Evolutionary conservation across 768 basidiomycete genomes (phyloP).

Genomic region (Lactarius tabidus): DNA sequence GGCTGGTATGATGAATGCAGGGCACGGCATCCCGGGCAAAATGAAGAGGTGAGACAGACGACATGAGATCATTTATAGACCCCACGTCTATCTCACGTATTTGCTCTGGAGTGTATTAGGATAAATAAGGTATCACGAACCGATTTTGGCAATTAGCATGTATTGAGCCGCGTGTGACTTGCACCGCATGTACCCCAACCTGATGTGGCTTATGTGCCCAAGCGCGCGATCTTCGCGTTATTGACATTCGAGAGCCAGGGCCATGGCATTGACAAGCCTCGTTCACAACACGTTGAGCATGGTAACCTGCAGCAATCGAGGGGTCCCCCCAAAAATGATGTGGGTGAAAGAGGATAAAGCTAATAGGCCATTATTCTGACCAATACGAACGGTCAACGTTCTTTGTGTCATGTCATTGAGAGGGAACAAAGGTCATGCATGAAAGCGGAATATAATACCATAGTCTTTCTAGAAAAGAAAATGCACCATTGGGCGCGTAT

Average conservation of each 20-base stretch:
- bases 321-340: constrained; percentile 9
- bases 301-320: background rate
- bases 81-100: constrained; percentile 17
- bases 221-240: background rate
- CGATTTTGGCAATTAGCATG: constrained; percentile 8
- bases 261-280: constrained; percentile 17
- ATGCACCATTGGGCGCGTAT: background rate
- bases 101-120: constrained; percentile 1
- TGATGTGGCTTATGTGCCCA: constrained; percentile 15
- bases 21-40: constrained; percentile 7
- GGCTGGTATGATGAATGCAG: background rate
- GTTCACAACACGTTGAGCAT: constrained; percentile 23
- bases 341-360: background rate
- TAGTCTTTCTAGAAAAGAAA: constrained; percentile 8
- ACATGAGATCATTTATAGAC: constrained; percentile 15
- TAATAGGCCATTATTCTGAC: background rate
- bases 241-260: constrained; percentile 5
- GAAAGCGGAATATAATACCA: background rate
- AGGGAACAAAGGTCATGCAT: background rate
- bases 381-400: background rate
- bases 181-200: constrained; percentile 11
- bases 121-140: background rate
- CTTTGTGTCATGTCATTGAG: constrained; percentile 11
- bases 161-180: constrained; percentile 15
- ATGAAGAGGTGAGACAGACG: constrained; percentile 1